Base-by-base conservation (phyloP, 179 eudicot genomes). In the Carnegiea gigantea region DNA sequence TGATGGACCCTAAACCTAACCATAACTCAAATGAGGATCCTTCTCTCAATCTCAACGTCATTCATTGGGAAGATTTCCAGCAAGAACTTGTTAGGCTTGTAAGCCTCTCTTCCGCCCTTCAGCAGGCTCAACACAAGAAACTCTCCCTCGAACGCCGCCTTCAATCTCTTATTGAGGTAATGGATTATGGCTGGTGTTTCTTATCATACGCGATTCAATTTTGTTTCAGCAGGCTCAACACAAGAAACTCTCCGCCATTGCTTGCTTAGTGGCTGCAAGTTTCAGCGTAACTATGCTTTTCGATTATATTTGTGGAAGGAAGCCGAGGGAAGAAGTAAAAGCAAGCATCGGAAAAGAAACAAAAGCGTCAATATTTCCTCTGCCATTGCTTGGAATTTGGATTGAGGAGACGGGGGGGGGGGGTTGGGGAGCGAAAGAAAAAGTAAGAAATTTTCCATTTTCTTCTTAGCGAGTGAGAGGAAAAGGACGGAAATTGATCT, bases 21-120 rank as follows among this genome's bases (percentile, higher is more conserved):
- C n/a, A 21, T 20, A 65, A 65, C 38, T 28, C 38, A 8, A 65
- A 57, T 49, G 40, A 70, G 30, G 84, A 85, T 49, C 72, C 70
- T 60, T 48, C 80, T 65, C 38, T 65, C 54, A 59, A 59, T 15
- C 81, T 78, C 81, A 90, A 89, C 78, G 83, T 88, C 3, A 79
- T 92, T 3, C 84, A 91, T 59, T 94, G 98, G 99, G 96, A 95
- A 75, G 98, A 95, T 87, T 92, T 84, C 78, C 90, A 92, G 30
- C 97, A 92, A 67, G 97, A 92, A 83, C 91, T 95, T 15, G 96
- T 90, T 6, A 91, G 97, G 59, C 59, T 95, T 20, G 81, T 83
- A 18, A 94, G 98, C 78, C 89, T 95, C 70, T 91, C 99, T 7
- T 92, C 92, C 36, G 95, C 97, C 20, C 85, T 91, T 46, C 83